These are phyloP conservation scores for Trichoderma atroviride DNA, from an alignment of 2,329 filamentous ascomycete species.

Conservation along the genomic window DNA sequence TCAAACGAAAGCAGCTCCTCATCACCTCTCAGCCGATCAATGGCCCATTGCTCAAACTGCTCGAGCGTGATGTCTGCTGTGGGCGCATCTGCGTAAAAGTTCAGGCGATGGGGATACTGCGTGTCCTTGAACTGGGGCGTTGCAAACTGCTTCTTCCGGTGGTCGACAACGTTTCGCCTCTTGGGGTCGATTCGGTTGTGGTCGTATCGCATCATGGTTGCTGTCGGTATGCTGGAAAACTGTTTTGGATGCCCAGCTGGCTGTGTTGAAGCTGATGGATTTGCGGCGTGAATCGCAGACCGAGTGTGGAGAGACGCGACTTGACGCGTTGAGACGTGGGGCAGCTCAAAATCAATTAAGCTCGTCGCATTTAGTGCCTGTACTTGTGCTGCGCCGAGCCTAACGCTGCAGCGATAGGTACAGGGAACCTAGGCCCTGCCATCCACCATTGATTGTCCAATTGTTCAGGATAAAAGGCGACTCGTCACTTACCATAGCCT, in stretches of 20 bases:
- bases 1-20: not conserved
- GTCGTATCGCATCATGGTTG: slow-evolving; percentile 54
- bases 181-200: slow-evolving; percentile 66
- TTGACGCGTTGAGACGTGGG: slow-evolving; percentile 36
- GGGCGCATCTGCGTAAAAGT: slow-evolving; percentile 86
- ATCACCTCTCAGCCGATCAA: slow-evolving; percentile 80
- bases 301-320: slow-evolving; percentile 39
- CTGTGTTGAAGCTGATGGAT: not conserved
- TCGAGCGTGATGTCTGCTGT: slow-evolving; percentile 95
- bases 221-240: slow-evolving; percentile 24
- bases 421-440: not conserved
- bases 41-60: slow-evolving; percentile 98
- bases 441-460: not conserved
- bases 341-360: slow-evolving; percentile 34
- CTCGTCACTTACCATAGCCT: not conserved
- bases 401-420: not conserved
- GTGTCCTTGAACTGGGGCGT: slow-evolving; percentile 74
- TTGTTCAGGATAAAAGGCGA: not conserved
- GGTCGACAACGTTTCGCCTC: slow-evolving; percentile 73
- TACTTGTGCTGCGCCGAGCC: not conserved
- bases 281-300: slow-evolving; percentile 1
- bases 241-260: not conserved
- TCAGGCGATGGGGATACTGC: slow-evolving; percentile 82
- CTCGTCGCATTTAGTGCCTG: not conserved
- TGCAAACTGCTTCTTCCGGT: slow-evolving; percentile 86